Conservation (phyloP, 2,329 filamentous ascomycete genomes). For the Curvularia sp. region DNA sequence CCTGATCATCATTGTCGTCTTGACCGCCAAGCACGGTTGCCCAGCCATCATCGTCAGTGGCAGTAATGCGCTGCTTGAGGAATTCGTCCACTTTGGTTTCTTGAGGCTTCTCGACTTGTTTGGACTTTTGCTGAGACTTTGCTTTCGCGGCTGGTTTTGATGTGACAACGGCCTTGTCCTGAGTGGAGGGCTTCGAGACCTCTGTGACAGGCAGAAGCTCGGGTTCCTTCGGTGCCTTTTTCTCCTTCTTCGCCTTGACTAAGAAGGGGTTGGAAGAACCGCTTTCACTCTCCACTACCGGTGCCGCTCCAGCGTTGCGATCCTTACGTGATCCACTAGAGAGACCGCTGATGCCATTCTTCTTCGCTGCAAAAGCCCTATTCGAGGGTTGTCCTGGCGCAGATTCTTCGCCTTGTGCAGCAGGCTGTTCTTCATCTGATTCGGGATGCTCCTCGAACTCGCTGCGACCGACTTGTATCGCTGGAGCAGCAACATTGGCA, state of each 20-base stretch:
- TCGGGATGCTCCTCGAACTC: slow-evolving; percentile 68
- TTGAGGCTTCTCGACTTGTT: slow-evolving; percentile 13
- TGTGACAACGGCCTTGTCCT: slow-evolving; percentile 15
- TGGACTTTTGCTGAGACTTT: slow-evolving; percentile 30
- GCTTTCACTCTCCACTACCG: slow-evolving; percentile 14
- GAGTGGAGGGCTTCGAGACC: slow-evolving; percentile 12
- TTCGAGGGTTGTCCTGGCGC: slow-evolving; percentile 23
- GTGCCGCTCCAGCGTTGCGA: slow-evolving; percentile 11
- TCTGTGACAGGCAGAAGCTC: slow-evolving; percentile 23
- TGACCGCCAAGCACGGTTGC: slow-evolving; percentile 53
- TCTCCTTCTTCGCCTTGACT: slow-evolving; percentile 39
- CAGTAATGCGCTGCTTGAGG: slow-evolving; percentile 43
- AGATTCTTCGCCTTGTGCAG: slow-evolving; percentile 35
- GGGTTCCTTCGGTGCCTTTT: slow-evolving; percentile 26
- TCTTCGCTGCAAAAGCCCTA: slow-evolving; percentile 15
- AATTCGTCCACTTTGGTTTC: slow-evolving; percentile 36
- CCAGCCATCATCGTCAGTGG: slow-evolving; percentile 54
- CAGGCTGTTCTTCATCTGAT: slow-evolving; percentile 54
- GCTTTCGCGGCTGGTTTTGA: slow-evolving; percentile 28
- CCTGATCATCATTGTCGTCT: slow-evolving; percentile 38
- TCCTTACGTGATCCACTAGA: slow-evolving; percentile 25
- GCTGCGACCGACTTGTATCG: slow-evolving; percentile 49
- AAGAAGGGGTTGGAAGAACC: slow-evolving; percentile 46
- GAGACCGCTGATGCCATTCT: slow-evolving; percentile 20
- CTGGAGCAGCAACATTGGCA: slow-evolving; percentile 42